A percentile compares a stretch with the other conserved stretches of the same genome.
Conservation (phyloP, 345 rosid genomes). For the Carallia brachiata region DNA sequence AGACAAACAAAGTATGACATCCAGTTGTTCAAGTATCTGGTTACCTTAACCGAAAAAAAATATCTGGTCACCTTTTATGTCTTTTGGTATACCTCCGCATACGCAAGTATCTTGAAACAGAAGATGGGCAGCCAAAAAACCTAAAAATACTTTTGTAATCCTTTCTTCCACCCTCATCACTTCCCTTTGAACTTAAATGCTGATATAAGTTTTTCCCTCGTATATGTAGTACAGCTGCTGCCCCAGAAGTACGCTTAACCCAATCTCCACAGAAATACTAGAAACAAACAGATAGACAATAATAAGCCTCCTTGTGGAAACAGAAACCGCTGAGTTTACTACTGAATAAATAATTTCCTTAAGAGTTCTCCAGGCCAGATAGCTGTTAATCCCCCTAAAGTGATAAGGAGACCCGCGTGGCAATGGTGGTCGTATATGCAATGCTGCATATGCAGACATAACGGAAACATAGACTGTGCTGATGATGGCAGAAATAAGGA, state of each 20-base stretch:
- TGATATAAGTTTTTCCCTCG: slow-evolving; percentile 55
- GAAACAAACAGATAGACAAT: slow-evolving; percentile 73
- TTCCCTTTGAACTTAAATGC: slow-evolving; percentile 58
- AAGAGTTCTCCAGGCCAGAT: slow-evolving; percentile 33
- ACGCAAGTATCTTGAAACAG: slow-evolving; percentile 50
- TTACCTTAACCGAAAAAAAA: too few relatives aligned
- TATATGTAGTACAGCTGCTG: slow-evolving; percentile 78
- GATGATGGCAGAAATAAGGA: slow-evolving; percentile 64
- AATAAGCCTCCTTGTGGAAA: slow-evolving; percentile 67
- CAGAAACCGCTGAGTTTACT: slow-evolving; percentile 45
- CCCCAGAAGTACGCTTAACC: slow-evolving; percentile 72
- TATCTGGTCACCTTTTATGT: slow-evolving; percentile 48
- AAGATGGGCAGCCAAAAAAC: slow-evolving; percentile 56
- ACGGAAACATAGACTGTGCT: slow-evolving; percentile 21
- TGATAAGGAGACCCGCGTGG: slow-evolving; percentile 12
- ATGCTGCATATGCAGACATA: slow-evolving; percentile 41
- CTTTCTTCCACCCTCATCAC: slow-evolving; percentile 42
- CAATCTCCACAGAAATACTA: slow-evolving; percentile 65
- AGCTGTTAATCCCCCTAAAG: slow-evolving; percentile 16
- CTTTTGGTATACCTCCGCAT: slow-evolving; percentile 48
- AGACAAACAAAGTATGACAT: background rate
- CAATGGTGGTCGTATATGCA: slow-evolving; percentile 52
- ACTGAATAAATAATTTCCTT: slow-evolving; percentile 50
- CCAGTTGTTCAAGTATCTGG: background rate
- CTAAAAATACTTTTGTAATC: slow-evolving; percentile 63